Conservation (phyloP, 441 rosid species). For the Adansonia madagascariensis region DNA sequence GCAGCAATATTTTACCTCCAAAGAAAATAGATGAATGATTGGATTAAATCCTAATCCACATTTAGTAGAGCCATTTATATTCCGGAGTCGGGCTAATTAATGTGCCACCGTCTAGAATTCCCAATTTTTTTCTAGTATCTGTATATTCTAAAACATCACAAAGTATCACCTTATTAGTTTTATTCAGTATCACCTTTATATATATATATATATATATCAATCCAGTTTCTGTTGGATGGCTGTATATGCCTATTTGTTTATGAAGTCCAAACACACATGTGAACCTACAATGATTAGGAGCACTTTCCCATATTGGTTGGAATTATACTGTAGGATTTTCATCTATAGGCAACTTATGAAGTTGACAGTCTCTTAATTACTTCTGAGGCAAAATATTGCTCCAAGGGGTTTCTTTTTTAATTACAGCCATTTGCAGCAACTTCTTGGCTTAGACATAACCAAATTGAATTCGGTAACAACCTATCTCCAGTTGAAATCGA, state of each 20-base stretch:
- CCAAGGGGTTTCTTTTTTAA: background rate
- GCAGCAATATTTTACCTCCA: too few relatives aligned
- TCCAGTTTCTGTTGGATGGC: too few relatives aligned
- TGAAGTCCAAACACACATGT: background rate
- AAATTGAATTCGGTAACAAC: background rate
- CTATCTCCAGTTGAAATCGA: background rate
- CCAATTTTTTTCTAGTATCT: background rate
- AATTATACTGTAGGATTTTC: background rate
- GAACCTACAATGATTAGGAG: background rate
- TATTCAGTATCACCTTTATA: background rate
- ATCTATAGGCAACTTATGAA: background rate
- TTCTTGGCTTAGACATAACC: background rate
- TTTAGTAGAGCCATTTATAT: background rate
- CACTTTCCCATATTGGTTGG: background rate
- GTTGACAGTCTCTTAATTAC: background rate
- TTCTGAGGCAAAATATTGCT: background rate
- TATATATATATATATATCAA: background rate
- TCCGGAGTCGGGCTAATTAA: background rate
- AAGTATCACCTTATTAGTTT: background rate
- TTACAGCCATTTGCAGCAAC: background rate
- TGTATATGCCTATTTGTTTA: background rate
- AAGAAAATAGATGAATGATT: too few relatives aligned
- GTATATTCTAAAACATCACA: background rate
- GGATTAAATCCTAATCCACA: background rate
- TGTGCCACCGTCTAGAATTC: background rate